Base-by-base conservation (phyloP, 805 yeast species). In the Jamesozyma jinghongensis region DNA sequence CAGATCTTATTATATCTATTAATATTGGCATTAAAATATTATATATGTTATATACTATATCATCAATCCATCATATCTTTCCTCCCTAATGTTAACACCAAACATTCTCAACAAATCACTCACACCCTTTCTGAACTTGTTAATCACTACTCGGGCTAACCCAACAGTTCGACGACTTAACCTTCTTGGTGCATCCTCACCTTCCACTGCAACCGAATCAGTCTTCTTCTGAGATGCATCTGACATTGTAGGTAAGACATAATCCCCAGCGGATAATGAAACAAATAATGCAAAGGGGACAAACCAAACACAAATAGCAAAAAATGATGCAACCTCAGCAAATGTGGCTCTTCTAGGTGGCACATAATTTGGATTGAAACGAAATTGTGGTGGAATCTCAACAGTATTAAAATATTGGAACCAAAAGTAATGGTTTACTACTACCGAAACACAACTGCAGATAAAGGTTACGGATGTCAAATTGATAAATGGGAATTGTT, bases 251-350 rank as follows among this genome's bases (percentile, higher is more conserved):
- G 98, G 98, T 34, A 92, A 70, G 16, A 83, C 77, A 54, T 85
- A 82, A 55, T 92, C 98, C 47, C 85, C 84, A 1, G 97, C 97
- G 57, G 94, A 84, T 44, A 92, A 68, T 25, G 95, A 81, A 14
- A 92, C 90, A 61, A 92, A 90, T 42, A 92, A 69, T 3, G 95
- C 80, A 60, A 92, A 86, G 27, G 98, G 98, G 22, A 92, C 75
- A 44, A 90, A 71, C 98, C 98, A 92, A 16, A 92, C 79, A 52
- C 92, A 80, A 32, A 92, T 64, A 1, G 96, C 98, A 57, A 92
- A 88, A 61, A 92, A 92, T 3, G 96, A 82, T n/a, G 96, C 85
- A 3, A 92, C 85, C 57, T 92, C 95, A 1, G 87, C 70, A 56
- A 90, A 90, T 11, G 82, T 70, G 2, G 95, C 94, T 40, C 85